These are phyloP conservation scores for Aspergillus fumigatus DNA, from an alignment of 2,329 filamentous ascomycete species.

Conservation along the genomic window DNA sequence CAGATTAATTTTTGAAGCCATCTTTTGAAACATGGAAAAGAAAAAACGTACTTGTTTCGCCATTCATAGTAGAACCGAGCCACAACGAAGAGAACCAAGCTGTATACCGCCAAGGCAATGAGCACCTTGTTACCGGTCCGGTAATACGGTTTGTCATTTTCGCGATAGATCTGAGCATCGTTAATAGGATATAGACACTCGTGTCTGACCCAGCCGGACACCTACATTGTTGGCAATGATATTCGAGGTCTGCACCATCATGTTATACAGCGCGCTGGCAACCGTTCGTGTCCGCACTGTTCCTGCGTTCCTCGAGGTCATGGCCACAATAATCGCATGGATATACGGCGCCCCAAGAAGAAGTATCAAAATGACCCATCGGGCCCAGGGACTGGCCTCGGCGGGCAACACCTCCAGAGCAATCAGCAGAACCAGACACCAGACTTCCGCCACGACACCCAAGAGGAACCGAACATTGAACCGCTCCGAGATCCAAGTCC, in stretches of 20 bases:
- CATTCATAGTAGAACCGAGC: slow-evolving; percentile 38
- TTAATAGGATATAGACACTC: neutral
- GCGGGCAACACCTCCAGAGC: slow-evolving; percentile 48
- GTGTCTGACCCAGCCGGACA: neutral
- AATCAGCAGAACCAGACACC: slow-evolving; percentile 50
- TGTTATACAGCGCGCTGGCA: slow-evolving; percentile 44
- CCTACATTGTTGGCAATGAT: slow-evolving; percentile 39
- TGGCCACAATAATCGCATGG: slow-evolving; percentile 50
- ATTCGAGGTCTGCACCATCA: slow-evolving; percentile 41
- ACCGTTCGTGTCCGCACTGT: slow-evolving; percentile 41
- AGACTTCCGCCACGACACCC: slow-evolving; percentile 50
- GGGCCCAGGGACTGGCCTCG: slow-evolving; percentile 47
- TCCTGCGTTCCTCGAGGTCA: slow-evolving; percentile 42
- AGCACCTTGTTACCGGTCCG: slow-evolving; percentile 55
- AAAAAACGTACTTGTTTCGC: slow-evolving; percentile 35
- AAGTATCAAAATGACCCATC: slow-evolving; percentile 50
- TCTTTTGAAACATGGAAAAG: neutral
- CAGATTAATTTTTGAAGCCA: slow-evolving; percentile 2
- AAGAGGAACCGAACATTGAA: slow-evolving; percentile 54
- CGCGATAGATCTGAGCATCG: slow-evolving; percentile 49
- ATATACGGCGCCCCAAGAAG: slow-evolving; percentile 56
- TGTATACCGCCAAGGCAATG: slow-evolving; percentile 49
- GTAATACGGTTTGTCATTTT: slow-evolving; percentile 54
- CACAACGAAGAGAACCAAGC: slow-evolving; percentile 47
- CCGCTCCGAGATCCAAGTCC: slow-evolving; percentile 52